These are phyloP conservation scores for Theileria equi DNA, from an alignment of 169 alveolate genomes.

Conservation along the genomic window DNA sequence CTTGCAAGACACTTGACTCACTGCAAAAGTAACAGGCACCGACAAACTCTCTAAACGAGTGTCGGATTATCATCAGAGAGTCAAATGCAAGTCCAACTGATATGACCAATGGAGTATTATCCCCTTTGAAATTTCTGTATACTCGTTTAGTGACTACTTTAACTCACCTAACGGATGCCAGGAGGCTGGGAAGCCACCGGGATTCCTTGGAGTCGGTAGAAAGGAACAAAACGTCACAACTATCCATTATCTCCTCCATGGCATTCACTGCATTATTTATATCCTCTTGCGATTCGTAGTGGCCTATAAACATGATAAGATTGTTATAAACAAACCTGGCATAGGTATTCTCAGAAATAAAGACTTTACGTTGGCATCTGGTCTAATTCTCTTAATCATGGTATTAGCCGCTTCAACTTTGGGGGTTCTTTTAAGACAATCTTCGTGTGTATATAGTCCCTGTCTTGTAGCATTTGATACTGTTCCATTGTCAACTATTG, in stretches of 20 bases:
- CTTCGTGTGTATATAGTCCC: conserved; percentile 45
- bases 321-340: conserved; percentile 60
- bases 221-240: conserved; percentile 67
- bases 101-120: conserved; percentile 61
- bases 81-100: conserved; percentile 70
- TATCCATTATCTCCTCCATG: conserved; percentile 33
- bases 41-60: conserved; percentile 62
- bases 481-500: conserved; percentile 58
- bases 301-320: conserved; percentile 4
- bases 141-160: neutral
- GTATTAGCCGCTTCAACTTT: conserved; percentile 66
- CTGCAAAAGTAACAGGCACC: conserved; percentile 73
- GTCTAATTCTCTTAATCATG: conserved; percentile 56
- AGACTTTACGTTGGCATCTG: conserved; percentile 57
- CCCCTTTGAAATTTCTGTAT: neutral
- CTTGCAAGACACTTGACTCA: conserved; percentile 62
- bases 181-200: conserved; percentile 71
- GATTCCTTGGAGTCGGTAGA: conserved; percentile 76
- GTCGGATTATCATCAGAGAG: conserved; percentile 64
- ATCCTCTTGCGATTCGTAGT: conserved; percentile 26
- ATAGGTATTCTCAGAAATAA: conserved; percentile 65
- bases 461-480: conserved; percentile 71
- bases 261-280: conserved; percentile 12
- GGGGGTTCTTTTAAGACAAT: conserved; percentile 13
- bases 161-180: conserved; percentile 36